Evolutionary conservation across 2,329 filamentous ascomycete species (phyloP), one percentile per base, ranked within the genome.

Genomic region (Aspergillus pseudoglaucus): DNA sequence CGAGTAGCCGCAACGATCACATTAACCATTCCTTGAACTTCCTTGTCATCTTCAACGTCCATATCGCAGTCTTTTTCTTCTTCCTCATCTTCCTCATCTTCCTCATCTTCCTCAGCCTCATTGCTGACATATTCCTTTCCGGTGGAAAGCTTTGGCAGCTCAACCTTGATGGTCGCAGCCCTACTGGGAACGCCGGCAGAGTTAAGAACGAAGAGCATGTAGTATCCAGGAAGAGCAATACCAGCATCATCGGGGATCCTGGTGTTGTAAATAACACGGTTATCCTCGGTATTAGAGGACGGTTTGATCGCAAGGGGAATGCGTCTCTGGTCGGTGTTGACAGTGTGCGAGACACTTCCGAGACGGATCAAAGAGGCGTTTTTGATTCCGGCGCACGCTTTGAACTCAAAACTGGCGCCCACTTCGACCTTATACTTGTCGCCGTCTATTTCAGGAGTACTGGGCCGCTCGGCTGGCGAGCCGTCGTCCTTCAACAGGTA

Each of bases 241-340:
- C 78, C 78, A 0, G 71, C 50, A 50, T 81, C 78, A 2, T 53
- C 52, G 0, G 77, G 77, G 4, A 80, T 59, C 1, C 56, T 59
- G 3, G 76, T 59, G 0, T 58, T 67, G 49, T 75, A 78, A 1
- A 49, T 73, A 73, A 58, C 82, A 79, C 0, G 33, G 44, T 27
- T 12, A 15, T 2, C 7, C 33, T 37, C 10, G 33, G 20, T 4
- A 3, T 12, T 4, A n/a, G 33, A 4, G 10, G 6, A 12, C 12
- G 6, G n/a, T 4, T 9, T 15, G 33, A 37, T 1, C 33, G 20
- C 3, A 3, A 80, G 60, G 12, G 74, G 66, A 42, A 82, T 67
- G 7, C 79, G 72, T 18, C 80, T 63, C 64, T 82, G 78, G 59
- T 83, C 80, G 0, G 74, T 82, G 54, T 83, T 78, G 42, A 81